Base-by-base conservation (phyloP, 805 yeast species). In the Kazachstania viticola region DNA sequence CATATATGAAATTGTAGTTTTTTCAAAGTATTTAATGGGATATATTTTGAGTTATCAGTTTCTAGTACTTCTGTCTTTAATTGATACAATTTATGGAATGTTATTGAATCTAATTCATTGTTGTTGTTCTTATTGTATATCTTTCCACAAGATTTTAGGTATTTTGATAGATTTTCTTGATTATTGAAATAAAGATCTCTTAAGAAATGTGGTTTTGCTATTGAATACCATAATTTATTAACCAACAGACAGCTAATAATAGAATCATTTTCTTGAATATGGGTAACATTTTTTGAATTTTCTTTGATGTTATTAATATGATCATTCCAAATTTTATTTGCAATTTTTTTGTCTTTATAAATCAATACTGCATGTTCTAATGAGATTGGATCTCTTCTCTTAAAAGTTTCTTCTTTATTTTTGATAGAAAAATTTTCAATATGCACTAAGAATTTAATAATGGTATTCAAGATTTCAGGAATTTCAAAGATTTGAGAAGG, bases 1-100 rank as follows among this genome's bases (percentile, higher is more conserved):
- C 95, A 84, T 47, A 87, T 79, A 56, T 79, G 83, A 44, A 84
- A 64, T 51, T 85, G 94, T 19, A 85, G 60, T 79, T 80, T 73
- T 41, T 66, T 63, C 27, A 84, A 51, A 27, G 64, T 58, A 3
- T 67, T 61, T 24, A 75, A 72, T 24, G 31, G 36, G n/a, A 32
- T n/a, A 19, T 19, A 12, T 11, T 18, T n/a, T 9, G 17, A 11
- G 13, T 21, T 3, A 12, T 17, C 13, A 12, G 13, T 18, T 25
- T 75, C 75, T 17, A 82, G 43, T 15, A 75, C 68, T 9, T 51
- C 40, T 48, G 78, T 84, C 31, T 58, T 62, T 3, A 73, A 65
- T 34, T 64, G 65, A 27, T 65, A 62, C 21, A 82, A 51, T 51
- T 80, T 82, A 53, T 81, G 82, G 40, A 83, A 56, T 2, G 27